A percentile compares a stretch with the other conserved stretches of the same genome.
Evolutionary conservation across 495 filamentous ascomycete species (phyloP).

Genomic region (Annulohypoxylon maeteangense): DNA sequence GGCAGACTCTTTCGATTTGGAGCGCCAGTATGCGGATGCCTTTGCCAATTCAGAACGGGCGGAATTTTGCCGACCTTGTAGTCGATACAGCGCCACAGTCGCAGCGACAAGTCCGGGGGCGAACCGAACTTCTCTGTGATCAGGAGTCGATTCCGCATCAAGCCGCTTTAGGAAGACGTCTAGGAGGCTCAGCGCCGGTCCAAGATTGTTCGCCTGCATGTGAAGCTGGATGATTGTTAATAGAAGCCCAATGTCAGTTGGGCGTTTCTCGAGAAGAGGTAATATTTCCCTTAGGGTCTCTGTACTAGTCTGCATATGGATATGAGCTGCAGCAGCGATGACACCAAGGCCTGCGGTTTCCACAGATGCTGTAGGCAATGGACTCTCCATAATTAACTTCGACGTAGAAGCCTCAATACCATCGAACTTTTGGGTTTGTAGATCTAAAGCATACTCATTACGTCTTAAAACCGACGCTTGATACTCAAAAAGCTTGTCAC

Average conservation of each 20-base stretch:
- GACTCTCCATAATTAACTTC: conserved; percentile 61
- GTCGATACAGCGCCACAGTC: conserved; percentile 81
- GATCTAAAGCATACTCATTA: conserved; percentile 76
- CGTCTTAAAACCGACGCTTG: conserved; percentile 74
- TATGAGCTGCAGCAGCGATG: conserved; percentile 81
- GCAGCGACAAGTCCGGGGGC: conserved; percentile 88
- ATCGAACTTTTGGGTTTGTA: conserved; percentile 80
- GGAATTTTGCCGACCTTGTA: conserved; percentile 78
- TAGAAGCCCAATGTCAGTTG: conserved; percentile 84
- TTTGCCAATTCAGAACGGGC: conserved; percentile 77
- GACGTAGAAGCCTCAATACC: conserved; percentile 76
- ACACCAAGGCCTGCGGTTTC: conserved; percentile 73
- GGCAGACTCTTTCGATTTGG: conserved; percentile 56
- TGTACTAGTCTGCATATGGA: conserved; percentile 70
- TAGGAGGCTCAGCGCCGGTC: conserved; percentile 77
- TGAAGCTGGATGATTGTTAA: conserved; percentile 89
- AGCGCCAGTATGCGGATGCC: conserved; percentile 84
- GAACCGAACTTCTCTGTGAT: conserved; percentile 74
- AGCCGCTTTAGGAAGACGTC: conserved; percentile 78
- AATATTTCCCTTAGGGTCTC: conserved; percentile 78
- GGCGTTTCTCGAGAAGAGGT: conserved; percentile 77
- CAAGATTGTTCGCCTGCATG: conserved; percentile 76
- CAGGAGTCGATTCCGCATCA: conserved; percentile 69
- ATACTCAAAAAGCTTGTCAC: conserved; percentile 79
- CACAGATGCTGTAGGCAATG: conserved; percentile 64